Evolutionary conservation across 306 rosid species (phyloP).

Genomic region (Adenanthera pavonina): DNA sequence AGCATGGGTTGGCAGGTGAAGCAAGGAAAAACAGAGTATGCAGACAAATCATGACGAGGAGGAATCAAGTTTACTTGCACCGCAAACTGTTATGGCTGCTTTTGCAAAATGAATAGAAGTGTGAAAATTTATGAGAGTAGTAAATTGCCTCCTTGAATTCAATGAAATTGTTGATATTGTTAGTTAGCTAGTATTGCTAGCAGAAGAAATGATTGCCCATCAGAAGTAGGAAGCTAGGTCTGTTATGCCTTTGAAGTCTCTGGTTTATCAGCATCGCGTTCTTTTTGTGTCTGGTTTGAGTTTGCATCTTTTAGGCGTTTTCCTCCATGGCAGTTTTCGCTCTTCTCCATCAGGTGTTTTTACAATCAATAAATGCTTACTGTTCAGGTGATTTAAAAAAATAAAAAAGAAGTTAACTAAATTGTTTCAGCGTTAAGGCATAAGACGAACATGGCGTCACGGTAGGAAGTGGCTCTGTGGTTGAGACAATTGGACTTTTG

Average conservation of each 20-base stretch:
- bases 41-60: conserved; percentile 24
- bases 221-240: background rate
- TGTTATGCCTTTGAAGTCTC: background rate
- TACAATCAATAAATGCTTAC: background rate
- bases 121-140: background rate
- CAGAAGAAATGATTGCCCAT: background rate
- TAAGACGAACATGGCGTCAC: no score
- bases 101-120: background rate
- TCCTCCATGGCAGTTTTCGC: background rate
- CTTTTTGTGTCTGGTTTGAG: background rate
- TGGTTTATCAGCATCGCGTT: background rate
- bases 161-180: background rate
- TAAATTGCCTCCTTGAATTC: conserved; percentile 25
- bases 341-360: background rate
- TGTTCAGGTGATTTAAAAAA: no score
- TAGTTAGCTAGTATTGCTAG: background rate
- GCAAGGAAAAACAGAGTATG: conserved; percentile 12
- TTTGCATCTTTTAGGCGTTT: conserved; percentile 4
- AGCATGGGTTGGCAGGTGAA: background rate
- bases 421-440: background rate
- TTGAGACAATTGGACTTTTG: no score
- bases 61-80: conserved; percentile 32
- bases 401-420: no score
- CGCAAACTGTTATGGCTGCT: background rate
- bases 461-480: no score